Conservation (phyloP, 2,329 filamentous ascomycete genomes). For the Pezicula radicicola region DNA sequence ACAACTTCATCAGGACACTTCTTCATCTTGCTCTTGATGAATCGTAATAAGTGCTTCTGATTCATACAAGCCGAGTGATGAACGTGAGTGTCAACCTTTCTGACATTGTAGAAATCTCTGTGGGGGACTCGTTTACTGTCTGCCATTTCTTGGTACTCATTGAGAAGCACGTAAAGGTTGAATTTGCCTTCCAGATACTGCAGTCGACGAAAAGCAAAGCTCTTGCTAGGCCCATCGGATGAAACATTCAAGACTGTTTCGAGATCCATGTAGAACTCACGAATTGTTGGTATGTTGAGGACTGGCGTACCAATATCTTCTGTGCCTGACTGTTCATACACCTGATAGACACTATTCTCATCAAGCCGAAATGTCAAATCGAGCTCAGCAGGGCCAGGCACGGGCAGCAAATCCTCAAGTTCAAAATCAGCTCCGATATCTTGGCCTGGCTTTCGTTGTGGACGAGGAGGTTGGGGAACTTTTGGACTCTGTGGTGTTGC, state of each 20-base stretch:
- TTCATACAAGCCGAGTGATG: slow-evolving; percentile 99
- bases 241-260: slow-evolving; percentile 86
- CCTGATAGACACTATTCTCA: slow-evolving; percentile 84
- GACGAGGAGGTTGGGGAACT: slow-evolving; percentile 44
- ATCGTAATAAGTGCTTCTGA: slow-evolving; percentile 94
- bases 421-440: slow-evolving; percentile 92
- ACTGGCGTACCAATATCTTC: slow-evolving; percentile 65
- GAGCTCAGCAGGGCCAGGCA: slow-evolving; percentile 63
- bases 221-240: slow-evolving; percentile 93
- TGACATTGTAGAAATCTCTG: slow-evolving; percentile 97
- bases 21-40: slow-evolving; percentile 99
- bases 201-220: slow-evolving; percentile 89
- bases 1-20: slow-evolving; percentile 94
- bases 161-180: slow-evolving; percentile 87
- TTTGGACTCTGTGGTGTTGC: slow-evolving; percentile 31
- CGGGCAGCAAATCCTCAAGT: slow-evolving; percentile 71
- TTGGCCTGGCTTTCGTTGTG: slow-evolving; percentile 78
- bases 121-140: slow-evolving; percentile 98
- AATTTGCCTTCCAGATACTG: slow-evolving; percentile 98
- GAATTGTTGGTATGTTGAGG: slow-evolving; percentile 82
- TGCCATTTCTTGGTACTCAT: slow-evolving; percentile 96
- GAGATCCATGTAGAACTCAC: slow-evolving; percentile 94
- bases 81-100: slow-evolving; percentile 98
- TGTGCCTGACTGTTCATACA: slow-evolving; percentile 70
- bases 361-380: slow-evolving; percentile 76